Evolutionary conservation across 441 rosid species (phyloP).

Genomic region (Adansonia gregorii): DNA sequence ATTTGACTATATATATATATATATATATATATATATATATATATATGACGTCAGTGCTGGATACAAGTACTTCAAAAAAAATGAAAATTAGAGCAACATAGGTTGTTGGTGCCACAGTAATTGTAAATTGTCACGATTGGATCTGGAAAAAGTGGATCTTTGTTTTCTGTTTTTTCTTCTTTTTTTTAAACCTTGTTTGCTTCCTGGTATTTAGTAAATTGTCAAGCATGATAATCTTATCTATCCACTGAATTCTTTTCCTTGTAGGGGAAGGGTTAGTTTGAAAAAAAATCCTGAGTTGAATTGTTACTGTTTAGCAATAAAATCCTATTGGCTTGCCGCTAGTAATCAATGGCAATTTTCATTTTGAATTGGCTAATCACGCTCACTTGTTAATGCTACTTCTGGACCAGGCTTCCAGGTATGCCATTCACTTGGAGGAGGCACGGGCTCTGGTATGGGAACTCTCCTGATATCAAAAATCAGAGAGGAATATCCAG

Average conservation of each 20-base stretch:
- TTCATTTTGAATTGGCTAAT: constrained; percentile 6
- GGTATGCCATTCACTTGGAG: constrained; percentile 93
- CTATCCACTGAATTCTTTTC: neutral
- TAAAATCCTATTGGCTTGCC: neutral
- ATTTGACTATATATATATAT: too few species aligned
- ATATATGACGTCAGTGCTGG: too few species aligned
- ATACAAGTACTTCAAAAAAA: too few species aligned
- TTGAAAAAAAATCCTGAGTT: neutral
- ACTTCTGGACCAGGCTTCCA: constrained; percentile 67
- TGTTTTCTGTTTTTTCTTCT: neutral
- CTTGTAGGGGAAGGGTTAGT: neutral
- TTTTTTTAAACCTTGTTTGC: neutral
- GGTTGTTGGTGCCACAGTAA: neutral
- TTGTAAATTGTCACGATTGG: neutral
- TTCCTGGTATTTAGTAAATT: neutral
- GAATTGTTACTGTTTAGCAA: neutral
- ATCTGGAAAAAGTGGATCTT: neutral
- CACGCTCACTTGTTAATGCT: constrained; percentile 10
- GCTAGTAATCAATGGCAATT: neutral
- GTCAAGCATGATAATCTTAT: neutral
- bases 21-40: too few species aligned
- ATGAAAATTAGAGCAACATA: too few species aligned
- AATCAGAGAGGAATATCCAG: constrained; percentile 78
- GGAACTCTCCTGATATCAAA: constrained; percentile 87
- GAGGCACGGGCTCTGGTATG: constrained; percentile 97